Conservation (phyloP, 192 early-diverging fungal species). For the Backusella australiensis region DNA sequence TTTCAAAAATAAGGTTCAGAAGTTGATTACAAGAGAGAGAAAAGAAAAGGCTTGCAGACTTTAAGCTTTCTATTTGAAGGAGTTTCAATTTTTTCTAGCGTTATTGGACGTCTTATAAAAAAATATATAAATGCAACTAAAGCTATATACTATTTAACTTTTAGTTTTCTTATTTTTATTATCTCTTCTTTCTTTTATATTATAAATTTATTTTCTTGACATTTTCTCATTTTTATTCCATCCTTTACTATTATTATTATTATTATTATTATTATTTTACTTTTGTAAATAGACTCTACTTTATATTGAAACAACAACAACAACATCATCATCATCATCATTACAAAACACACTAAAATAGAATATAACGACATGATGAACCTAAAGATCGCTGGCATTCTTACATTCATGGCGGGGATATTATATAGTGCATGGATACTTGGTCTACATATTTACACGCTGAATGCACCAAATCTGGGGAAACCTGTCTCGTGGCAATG, state of each 20-base stretch:
- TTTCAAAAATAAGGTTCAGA: neutral
- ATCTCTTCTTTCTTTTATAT: neutral
- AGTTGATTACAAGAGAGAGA: neutral
- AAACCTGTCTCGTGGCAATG: constrained; percentile 20
- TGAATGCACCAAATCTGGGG: constrained; percentile 26
- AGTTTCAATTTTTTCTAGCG: neutral
- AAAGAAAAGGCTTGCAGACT: neutral
- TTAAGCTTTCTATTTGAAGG: neutral
- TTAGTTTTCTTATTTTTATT: neutral
- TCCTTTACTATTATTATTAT: neutral
- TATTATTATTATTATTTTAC: neutral
- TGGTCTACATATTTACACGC: neutral
- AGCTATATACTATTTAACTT: neutral
- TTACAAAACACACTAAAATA: neutral
- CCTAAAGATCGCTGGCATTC: neutral
- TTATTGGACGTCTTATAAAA: neutral
- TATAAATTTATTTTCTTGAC: neutral
- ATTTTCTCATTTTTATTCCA: neutral
- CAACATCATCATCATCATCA: neutral
- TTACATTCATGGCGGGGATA: neutral
- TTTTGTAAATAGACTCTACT: neutral
- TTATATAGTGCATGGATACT: neutral
- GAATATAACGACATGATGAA: neutral
- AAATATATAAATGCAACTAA: neutral
- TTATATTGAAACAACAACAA: neutral